Evolutionary conservation across 345 rosid genomes (phyloP).

Genomic region (Citrus cavaleriei): DNA sequence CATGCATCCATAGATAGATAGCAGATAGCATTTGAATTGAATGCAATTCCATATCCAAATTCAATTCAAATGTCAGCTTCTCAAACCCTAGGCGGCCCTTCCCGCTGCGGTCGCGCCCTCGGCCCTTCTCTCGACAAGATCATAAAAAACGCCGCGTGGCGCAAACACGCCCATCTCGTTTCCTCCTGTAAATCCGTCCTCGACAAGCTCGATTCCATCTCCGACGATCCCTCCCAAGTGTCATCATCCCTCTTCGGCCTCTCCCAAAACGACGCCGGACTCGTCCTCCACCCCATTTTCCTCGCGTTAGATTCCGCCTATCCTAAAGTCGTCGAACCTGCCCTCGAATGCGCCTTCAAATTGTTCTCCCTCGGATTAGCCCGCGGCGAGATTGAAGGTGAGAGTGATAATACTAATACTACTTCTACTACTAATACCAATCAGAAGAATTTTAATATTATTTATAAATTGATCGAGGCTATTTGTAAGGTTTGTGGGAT

Average conservation of each 20-base stretch:
- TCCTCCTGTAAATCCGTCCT: conserved; percentile 82
- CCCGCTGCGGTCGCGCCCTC: conserved; percentile 73
- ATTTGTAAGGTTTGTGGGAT: conserved; percentile 61
- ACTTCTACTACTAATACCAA: background rate
- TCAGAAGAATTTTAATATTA: background rate
- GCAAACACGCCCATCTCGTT: conserved; percentile 86
- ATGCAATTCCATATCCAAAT: background rate
- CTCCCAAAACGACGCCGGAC: conserved; percentile 61
- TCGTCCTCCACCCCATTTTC: conserved; percentile 57
- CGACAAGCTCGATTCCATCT: conserved; percentile 64
- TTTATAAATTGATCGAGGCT: conserved; percentile 40
- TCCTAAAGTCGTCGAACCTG: conserved; percentile 72
- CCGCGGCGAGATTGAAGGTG: conserved; percentile 48
- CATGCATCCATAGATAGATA: background rate
- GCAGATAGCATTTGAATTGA: no score
- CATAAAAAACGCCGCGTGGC: conserved; percentile 92
- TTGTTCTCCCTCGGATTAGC: conserved; percentile 69
- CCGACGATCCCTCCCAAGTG: conserved; percentile 37
- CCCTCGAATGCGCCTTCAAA: conserved; percentile 75
- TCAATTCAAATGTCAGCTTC: conserved; percentile 47
- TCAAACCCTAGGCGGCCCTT: conserved; percentile 72
- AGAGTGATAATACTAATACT: background rate
- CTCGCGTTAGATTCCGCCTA: conserved; percentile 71
- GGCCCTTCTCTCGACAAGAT: conserved; percentile 85
- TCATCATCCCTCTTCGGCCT: conserved; percentile 53